Conservation (phyloP, 2,329 filamentous ascomycete species). For the Rhinocladiella mackenziei region DNA sequence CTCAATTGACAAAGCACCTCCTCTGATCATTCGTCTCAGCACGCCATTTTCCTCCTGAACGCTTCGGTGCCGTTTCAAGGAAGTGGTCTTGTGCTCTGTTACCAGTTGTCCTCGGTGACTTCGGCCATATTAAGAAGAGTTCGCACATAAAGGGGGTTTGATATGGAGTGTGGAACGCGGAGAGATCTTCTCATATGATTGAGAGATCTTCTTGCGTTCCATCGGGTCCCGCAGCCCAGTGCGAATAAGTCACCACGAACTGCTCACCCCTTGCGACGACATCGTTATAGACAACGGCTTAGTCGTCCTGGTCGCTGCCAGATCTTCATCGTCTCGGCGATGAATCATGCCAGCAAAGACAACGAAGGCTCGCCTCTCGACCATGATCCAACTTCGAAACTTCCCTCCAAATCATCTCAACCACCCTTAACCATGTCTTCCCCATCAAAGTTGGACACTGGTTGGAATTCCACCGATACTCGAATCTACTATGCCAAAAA, state of each 20-base stretch:
- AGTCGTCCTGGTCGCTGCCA: slow-evolving; percentile 3
- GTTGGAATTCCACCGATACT: slow-evolving; percentile 32
- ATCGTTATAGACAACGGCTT: slow-evolving; percentile 1
- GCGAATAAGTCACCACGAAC: slow-evolving; percentile 9
- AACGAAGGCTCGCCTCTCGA: slow-evolving; percentile 31
- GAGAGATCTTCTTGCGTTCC: slow-evolving; percentile 52
- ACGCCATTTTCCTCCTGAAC: slow-evolving; percentile 12
- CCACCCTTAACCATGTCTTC: slow-evolving; percentile 22
- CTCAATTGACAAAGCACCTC: slow-evolving; percentile 7
- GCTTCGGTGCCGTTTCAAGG: slow-evolving; percentile 21
- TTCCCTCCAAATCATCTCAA: slow-evolving; percentile 36
- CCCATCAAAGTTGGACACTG: slow-evolving; percentile 17
- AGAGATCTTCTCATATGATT: slow-evolving; percentile 46
- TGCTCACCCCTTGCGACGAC: slow-evolving; percentile 1
- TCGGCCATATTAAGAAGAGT: slow-evolving; percentile 7
- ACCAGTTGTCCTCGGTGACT: slow-evolving; percentile 11
- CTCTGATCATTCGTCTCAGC: slow-evolving; percentile 7
- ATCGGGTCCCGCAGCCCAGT: slow-evolving; percentile 47
- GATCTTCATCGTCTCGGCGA: slow-evolving; percentile 17
- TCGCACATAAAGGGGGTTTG: slow-evolving; percentile 12
- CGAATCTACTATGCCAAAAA: slow-evolving; percentile 44
- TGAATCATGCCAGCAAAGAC: slow-evolving; percentile 29
- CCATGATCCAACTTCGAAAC: slow-evolving; percentile 39
- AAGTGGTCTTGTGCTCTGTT: slow-evolving; percentile 23
- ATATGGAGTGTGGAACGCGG: slow-evolving; percentile 48